These are phyloP conservation scores for Pleomassaria siparia DNA, from an alignment of 2,329 filamentous ascomycete species.

Conservation along the genomic window DNA sequence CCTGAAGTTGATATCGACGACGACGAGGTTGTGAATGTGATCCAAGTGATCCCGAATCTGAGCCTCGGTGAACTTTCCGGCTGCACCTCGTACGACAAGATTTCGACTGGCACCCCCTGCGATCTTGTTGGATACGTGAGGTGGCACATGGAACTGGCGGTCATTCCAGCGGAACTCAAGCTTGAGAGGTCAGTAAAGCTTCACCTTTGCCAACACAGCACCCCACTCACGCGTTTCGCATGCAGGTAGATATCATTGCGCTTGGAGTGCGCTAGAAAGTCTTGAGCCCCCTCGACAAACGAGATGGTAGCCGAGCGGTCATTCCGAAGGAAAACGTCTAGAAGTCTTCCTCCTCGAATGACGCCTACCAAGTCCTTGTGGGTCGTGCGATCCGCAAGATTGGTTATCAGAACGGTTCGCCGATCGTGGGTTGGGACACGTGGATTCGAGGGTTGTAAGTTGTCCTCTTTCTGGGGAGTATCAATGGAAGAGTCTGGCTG, in stretches of 20 bases:
- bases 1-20: slow-evolving; percentile 65
- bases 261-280: slow-evolving; percentile 66
- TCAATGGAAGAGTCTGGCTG: slow-evolving; percentile 20
- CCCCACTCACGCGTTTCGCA: slow-evolving; percentile 61
- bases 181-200: slow-evolving; percentile 45
- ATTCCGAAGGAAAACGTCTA: slow-evolving; percentile 67
- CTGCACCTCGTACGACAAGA: slow-evolving; percentile 64
- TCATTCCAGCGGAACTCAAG: slow-evolving; percentile 70
- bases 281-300: slow-evolving; percentile 62
- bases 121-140: slow-evolving; percentile 66
- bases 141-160: slow-evolving; percentile 66
- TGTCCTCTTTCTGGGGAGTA: slow-evolving; percentile 19
- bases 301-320: slow-evolving; percentile 68
- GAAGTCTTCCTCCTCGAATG: slow-evolving; percentile 69
- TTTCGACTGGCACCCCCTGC: slow-evolving; percentile 70
- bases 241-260: slow-evolving; percentile 69
- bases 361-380: slow-evolving; percentile 66
- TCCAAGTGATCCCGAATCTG: slow-evolving; percentile 72
- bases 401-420: slow-evolving; percentile 64
- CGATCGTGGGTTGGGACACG: slow-evolving; percentile 34
- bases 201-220: neutral
- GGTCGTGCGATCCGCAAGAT: slow-evolving; percentile 63
- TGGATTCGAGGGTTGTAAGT: slow-evolving; percentile 9
- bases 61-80: slow-evolving; percentile 61
- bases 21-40: slow-evolving; percentile 77